Evolutionary conservation across 352 stramenopile species (phyloP).

Genomic region (Pythium guiyangense): DNA sequence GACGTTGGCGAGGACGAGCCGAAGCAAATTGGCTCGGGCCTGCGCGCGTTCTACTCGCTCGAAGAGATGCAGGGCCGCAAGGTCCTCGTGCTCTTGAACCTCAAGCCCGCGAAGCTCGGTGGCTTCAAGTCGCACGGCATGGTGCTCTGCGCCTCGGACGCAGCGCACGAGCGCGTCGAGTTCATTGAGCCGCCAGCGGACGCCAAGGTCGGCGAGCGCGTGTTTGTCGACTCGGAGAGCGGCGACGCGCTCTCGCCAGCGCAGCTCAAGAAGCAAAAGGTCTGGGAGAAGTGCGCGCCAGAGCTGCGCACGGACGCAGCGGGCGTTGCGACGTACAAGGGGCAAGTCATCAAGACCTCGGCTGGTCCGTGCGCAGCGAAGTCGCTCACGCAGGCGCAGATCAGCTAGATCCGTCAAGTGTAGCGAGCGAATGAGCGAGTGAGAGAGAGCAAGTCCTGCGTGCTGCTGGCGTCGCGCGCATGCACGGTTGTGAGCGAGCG

Average conservation of each 20-base stretch:
- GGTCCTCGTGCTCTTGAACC: slow-evolving; percentile 97
- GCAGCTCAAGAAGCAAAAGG: slow-evolving; percentile 88
- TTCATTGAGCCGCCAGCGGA: slow-evolving; percentile 93
- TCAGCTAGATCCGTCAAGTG: slow-evolving; percentile 37
- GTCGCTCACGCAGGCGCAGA: slow-evolving; percentile 60
- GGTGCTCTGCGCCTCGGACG: slow-evolving; percentile 93
- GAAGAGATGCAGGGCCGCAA: slow-evolving; percentile 94
- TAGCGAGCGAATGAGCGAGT: neutral
- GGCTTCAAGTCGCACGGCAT: slow-evolving; percentile 96
- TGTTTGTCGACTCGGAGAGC: slow-evolving; percentile 79
- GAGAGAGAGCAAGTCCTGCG: too few species aligned
- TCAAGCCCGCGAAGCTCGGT: slow-evolving; percentile 96
- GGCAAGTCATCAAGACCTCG: slow-evolving; percentile 64
- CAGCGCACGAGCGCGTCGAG: slow-evolving; percentile 90
- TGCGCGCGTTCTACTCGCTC: slow-evolving; percentile 93
- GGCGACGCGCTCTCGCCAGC: slow-evolving; percentile 69
- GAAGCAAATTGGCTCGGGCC: slow-evolving; percentile 93
- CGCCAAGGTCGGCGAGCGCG: slow-evolving; percentile 89
- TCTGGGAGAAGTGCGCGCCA: slow-evolving; percentile 69
- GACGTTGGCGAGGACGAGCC: slow-evolving; percentile 94
- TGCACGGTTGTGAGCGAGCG: too few species aligned
- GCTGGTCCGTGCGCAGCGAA: slow-evolving; percentile 53
- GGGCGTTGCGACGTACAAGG: slow-evolving; percentile 80
- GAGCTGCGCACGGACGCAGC: slow-evolving; percentile 67
- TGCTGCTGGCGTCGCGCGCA: too few species aligned